These are phyloP conservation scores for Lactifluus piperatus DNA, from an alignment of 768 basidiomycete species.

Conservation along the genomic window DNA sequence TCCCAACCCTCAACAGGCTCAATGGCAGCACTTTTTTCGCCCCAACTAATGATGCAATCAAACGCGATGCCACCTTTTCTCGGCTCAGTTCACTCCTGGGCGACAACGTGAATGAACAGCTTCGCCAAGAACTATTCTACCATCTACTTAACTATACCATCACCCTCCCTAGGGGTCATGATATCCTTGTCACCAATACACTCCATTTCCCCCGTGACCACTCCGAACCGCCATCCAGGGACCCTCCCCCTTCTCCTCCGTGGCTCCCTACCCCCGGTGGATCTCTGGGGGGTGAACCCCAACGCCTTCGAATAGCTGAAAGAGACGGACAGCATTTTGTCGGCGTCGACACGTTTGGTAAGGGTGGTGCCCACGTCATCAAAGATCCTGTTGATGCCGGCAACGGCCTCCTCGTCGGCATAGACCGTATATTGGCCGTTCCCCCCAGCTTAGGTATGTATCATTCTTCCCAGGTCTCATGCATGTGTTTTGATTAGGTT, in stretches of 20 bases:
- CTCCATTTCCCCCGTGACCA: conserved; percentile 61
- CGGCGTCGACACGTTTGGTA: conserved; percentile 71
- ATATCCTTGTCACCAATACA: conserved; percentile 42
- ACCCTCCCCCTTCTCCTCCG: conserved; percentile 68
- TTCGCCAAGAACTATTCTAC: conserved; percentile 90
- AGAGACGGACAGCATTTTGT: conserved; percentile 44
- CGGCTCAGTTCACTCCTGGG: conserved; percentile 33
- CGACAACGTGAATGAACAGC: conserved; percentile 76
- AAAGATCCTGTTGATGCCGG: conserved; percentile 48
- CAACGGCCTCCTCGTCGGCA: conserved; percentile 74
- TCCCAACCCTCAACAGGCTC: conserved; percentile 87
- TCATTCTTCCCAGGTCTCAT: conserved; percentile 5
- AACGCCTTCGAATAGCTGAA: conserved; percentile 60
- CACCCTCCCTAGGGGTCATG: conserved; percentile 34
- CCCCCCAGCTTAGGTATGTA: conserved; percentile 67
- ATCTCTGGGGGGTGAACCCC: conserved; percentile 70
- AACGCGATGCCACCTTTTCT: conserved; percentile 37
- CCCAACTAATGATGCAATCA: conserved; percentile 88
- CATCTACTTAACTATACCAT: conserved; percentile 85
- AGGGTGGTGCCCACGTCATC: conserved; percentile 60
- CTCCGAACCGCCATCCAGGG: conserved; percentile 50
- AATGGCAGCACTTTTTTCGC: conserved; percentile 84
- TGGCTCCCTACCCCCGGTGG: conserved; percentile 85
- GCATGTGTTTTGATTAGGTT: not conserved
- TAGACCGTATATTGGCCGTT: conserved; percentile 63